Conservation (phyloP, 1,284 basidiomycete genomes). For the Puccinia triticina region DNA sequence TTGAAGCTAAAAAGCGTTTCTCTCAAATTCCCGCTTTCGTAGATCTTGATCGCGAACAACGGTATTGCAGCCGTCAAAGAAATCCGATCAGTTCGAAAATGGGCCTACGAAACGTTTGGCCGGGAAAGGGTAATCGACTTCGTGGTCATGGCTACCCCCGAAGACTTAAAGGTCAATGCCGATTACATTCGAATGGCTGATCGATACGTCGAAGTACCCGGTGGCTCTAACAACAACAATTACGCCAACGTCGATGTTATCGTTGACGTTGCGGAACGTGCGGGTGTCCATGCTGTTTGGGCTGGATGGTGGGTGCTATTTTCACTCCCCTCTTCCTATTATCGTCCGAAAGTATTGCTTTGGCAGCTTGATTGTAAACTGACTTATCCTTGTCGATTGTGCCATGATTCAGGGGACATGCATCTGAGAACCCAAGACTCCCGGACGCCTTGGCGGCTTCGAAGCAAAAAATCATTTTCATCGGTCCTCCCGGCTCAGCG, state of each 20-base stretch:
- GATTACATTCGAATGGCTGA: conserved; percentile 99
- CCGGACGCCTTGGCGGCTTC: conserved; percentile 89
- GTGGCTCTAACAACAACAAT: conserved; percentile 99
- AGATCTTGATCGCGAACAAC: conserved; percentile 96
- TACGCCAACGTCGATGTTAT: conserved; percentile 99
- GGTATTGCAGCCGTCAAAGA: conserved; percentile 99
- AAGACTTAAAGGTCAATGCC: conserved; percentile 97
- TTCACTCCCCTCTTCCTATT: neutral
- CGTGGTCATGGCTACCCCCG: conserved; percentile 99
- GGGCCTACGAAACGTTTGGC: conserved; percentile 99
- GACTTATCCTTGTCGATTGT: neutral
- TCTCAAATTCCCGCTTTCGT: conserved; percentile 35
- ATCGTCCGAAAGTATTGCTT: neutral
- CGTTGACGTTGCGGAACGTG: conserved; percentile 94
- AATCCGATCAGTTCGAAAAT: conserved; percentile 97
- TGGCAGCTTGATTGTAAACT: neutral
- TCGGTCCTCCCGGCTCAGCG: conserved; percentile 97
- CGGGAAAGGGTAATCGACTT: conserved; percentile 95
- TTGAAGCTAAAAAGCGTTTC: neutral
- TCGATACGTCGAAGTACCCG: conserved; percentile 97
- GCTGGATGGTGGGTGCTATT: conserved; percentile 77
- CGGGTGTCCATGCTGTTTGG: conserved; percentile 98
- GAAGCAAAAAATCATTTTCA: conserved; percentile 96
- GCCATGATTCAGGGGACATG: conserved; percentile 73
- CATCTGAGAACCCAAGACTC: conserved; percentile 97